Conservation (phyloP, 179 eudicot genomes). For the Spergularia azorica region DNA sequence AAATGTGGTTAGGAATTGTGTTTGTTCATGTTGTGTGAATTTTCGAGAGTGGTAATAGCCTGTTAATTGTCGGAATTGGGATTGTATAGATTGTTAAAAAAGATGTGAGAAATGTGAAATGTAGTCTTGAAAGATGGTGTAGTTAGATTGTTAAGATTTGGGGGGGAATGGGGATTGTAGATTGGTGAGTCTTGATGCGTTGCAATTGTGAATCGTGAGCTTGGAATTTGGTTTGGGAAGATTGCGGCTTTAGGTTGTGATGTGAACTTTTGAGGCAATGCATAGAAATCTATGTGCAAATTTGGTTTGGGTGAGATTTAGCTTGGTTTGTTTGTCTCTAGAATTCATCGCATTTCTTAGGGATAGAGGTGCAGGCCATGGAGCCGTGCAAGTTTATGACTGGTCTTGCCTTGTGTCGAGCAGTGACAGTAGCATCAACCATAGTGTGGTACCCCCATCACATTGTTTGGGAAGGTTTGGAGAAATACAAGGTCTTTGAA, state of each 20-base stretch:
- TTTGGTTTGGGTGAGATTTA: background rate
- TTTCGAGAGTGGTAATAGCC: background rate
- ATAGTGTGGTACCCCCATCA: background rate
- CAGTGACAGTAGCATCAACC: too few species aligned
- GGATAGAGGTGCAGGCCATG: background rate
- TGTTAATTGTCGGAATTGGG: background rate
- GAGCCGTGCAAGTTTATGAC: background rate
- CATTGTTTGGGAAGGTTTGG: background rate
- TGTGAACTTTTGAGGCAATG: background rate
- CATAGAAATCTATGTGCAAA: background rate
- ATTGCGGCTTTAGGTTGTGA: conserved; percentile 1
- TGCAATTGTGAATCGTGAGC: background rate
- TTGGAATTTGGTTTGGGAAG: background rate
- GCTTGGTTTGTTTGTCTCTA: background rate
- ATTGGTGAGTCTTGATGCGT: background rate
- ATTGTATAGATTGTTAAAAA: background rate
- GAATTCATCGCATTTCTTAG: background rate
- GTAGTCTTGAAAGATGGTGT: background rate
- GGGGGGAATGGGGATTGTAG: conserved; percentile 2
- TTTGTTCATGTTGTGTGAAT: background rate
- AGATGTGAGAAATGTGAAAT: background rate
- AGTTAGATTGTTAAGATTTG: background rate
- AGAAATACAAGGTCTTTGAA: background rate
- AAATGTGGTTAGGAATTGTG: too few species aligned
- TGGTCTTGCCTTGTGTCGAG: background rate